phyloP scores from a whole-genome alignment of 108 stramenopile species.

The Parmales sp. region DNA sequence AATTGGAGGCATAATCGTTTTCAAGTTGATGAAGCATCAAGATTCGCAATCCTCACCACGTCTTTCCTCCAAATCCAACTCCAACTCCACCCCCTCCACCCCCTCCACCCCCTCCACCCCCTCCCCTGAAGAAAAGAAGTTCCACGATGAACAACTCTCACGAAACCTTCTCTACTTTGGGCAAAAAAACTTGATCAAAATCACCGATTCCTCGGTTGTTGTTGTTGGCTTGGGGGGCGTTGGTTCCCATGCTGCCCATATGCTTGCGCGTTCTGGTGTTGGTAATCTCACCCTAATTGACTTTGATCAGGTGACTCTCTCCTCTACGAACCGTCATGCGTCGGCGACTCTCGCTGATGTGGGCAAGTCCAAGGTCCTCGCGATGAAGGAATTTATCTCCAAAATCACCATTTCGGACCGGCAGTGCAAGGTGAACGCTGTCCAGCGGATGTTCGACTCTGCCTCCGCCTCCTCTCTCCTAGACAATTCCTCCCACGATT shows the following conservation, averaged over 20 bases:
- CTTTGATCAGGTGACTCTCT: conserved; percentile 95
- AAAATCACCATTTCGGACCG: conserved; percentile 27
- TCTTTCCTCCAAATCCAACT: too few relatives aligned
- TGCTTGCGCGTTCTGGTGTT: conserved; percentile 89
- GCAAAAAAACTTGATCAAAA: conserved; percentile 46
- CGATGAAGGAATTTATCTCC: conserved; percentile 46
- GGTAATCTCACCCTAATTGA: conserved; percentile 79
- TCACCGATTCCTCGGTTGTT: conserved; percentile 46
- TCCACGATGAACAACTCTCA: conserved; percentile 85
- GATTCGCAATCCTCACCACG: too few relatives aligned
- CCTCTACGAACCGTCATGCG: conserved; percentile 94
- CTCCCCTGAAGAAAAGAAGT: too few relatives aligned
- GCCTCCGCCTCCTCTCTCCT: conserved; percentile 21
- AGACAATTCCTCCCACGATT: conserved; percentile 27
- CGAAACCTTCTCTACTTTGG: conserved; percentile 84
- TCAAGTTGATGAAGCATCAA: too few relatives aligned
- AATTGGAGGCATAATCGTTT: too few relatives aligned
- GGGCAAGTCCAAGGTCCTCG: conserved; percentile 74
- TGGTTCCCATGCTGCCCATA: conserved; percentile 82
- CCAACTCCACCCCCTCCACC: too few relatives aligned
- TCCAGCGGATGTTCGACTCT: conserved; percentile 29
- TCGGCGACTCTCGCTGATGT: conserved; percentile 87
- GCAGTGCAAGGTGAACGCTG: background rate
- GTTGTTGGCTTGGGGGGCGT: conserved; percentile 97
- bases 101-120: too few relatives aligned